These are phyloP conservation scores for Rheum nobile DNA, from an alignment of 148 eudicot genomes.

Conservation along the genomic window DNA sequence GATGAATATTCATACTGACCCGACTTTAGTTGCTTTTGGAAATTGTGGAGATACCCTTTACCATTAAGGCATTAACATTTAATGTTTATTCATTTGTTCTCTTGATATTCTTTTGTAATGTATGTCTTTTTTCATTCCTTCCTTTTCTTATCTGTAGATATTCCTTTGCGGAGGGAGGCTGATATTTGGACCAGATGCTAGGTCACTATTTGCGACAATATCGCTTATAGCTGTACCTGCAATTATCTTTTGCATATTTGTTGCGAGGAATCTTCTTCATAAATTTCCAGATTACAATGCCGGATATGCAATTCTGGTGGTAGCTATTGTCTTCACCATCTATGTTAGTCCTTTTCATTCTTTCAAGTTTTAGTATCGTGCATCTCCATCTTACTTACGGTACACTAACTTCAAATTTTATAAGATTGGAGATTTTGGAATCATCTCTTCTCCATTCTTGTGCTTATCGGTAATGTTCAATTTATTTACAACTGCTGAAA, in stretches of 20 bases:
- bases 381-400: background rate
- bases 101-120: background rate
- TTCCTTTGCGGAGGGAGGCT: constrained; percentile 54
- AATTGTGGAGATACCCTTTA: background rate
- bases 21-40: background rate
- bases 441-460: background rate
- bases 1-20: background rate
- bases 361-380: background rate
- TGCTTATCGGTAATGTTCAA: background rate
- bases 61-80: too few species aligned
- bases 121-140: background rate
- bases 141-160: constrained; percentile 26
- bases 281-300: constrained; percentile 37
- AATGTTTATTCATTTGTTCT: background rate
- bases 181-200: constrained; percentile 74
- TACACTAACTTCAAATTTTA: background rate
- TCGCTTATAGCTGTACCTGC: constrained; percentile 49
- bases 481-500: background rate
- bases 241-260: constrained; percentile 43
- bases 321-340: constrained; percentile 41
- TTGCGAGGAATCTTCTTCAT: constrained; percentile 46
- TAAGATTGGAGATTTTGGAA: background rate
- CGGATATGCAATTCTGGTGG: constrained; percentile 50
- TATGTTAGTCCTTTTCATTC: constrained; percentile 35
- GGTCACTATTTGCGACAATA: constrained; percentile 43